Conservation (phyloP, 2,329 filamentous ascomycete genomes). For the Thielaviopsis ethacetica region DNA sequence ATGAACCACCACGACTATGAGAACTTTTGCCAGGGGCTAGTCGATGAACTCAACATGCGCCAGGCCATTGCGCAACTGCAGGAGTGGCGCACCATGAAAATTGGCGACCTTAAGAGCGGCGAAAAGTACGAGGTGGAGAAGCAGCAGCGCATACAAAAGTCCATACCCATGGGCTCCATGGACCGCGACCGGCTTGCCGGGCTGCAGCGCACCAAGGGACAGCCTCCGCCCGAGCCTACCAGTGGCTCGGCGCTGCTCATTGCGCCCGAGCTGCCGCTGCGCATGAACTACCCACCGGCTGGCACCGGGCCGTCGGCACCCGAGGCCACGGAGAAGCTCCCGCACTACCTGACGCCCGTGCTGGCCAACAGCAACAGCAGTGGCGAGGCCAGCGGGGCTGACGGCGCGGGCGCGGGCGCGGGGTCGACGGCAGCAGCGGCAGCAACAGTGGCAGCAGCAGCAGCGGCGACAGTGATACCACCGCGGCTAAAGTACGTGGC, state of each 20-base stretch:
- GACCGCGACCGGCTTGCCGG: conserved; percentile 65
- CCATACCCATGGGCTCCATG: conserved; percentile 61
- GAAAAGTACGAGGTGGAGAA: conserved; percentile 93
- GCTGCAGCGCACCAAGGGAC: conserved; percentile 51
- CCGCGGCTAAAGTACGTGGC: conserved; percentile 35
- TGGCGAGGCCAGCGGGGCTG: conserved; percentile 33
- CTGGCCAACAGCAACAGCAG: conserved; percentile 21
- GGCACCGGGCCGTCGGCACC: conserved; percentile 14
- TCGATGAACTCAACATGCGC: conserved; percentile 81
- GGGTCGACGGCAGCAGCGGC: conserved; percentile 16
- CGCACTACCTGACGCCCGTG: not conserved
- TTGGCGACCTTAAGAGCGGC: conserved; percentile 69
- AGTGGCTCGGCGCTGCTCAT: conserved; percentile 62
- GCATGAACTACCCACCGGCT: conserved; percentile 24
- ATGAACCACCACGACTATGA: conserved; percentile 92
- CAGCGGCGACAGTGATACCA: conserved; percentile 19
- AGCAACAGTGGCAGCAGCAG: conserved; percentile 26
- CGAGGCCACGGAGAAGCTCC: conserved; percentile 16
- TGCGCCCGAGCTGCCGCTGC: conserved; percentile 59
- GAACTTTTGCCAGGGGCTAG: conserved; percentile 63
- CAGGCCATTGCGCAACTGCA: conserved; percentile 82
- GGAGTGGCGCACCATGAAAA: conserved; percentile 77
- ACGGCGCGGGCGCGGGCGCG: conserved; percentile 5
- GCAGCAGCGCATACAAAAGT: conserved; percentile 51
- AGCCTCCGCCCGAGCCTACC: conserved; percentile 49